Base-by-base conservation (phyloP, 176 grass and related monocot genomes). In the Carex scoparia region DNA sequence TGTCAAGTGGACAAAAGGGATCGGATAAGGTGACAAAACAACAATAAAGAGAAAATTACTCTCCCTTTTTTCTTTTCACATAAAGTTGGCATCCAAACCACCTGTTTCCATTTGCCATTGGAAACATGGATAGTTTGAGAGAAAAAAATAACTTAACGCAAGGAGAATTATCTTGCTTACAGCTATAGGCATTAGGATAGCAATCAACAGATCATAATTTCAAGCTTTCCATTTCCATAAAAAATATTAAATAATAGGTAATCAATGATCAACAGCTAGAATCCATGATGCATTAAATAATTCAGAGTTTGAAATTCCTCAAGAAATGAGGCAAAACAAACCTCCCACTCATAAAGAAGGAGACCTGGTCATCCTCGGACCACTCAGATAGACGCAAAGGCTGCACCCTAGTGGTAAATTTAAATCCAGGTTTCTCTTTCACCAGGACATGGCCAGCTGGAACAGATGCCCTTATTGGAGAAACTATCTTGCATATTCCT, bases 311-410 rank as follows among this genome's bases (percentile, higher is more conserved):
- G n/a, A 74, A 49, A 51, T 74, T 74, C 70, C 18, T 74, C 44
- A 13, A 74, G n/a, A 40, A 44, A 28, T 13, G 57, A 23, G 44
- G 56, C 62, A 82, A 49, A 67, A 57, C 86, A 77, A 68, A 98
- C 96, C 96, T 95, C 93, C 90, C 96, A 73, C 90, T 98, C 91
- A 94, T 92, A 79, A 91, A 98, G 79, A 98, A 98, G 67, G 93
- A 91, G 38, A 98, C 87, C 1, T 79, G 93, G 31, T 98, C 96
- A 56, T 98, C 93, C 84, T 84, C 77, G 77, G 90, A 86, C 96
- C 96, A 98, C 55, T 95, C 88, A 79, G 96, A 86, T 65, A 98
- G 91, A 31, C 93, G 91, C 63, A 98, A 89, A 28, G 96, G 96
- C 79, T 98, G 96, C 86, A 98, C 93, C 76, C 93, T 93, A 30